Evolutionary conservation across 2,329 filamentous ascomycete species (phyloP).

Genomic region (Xylaria sp.): DNA sequence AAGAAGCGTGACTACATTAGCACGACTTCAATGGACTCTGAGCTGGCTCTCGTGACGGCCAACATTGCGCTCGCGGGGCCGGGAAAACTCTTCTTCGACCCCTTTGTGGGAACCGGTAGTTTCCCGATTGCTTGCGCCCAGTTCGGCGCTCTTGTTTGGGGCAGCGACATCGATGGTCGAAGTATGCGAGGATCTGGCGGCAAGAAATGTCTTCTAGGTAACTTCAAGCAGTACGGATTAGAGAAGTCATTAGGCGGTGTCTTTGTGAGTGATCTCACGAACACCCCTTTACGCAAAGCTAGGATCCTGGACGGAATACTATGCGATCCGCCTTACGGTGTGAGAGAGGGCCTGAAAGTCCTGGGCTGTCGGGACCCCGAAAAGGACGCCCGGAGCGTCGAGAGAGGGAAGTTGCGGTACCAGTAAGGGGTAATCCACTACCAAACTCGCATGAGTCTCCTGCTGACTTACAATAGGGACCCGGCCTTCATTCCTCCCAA

Average conservation of each 20-base stretch:
- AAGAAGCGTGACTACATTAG: slow-evolving; percentile 93
- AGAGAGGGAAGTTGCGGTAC: slow-evolving; percentile 65
- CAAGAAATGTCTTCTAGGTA: slow-evolving; percentile 52
- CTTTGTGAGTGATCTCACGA: slow-evolving; percentile 82
- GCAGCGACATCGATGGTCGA: slow-evolving; percentile 89
- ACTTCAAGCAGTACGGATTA: slow-evolving; percentile 80
- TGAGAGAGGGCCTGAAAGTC: slow-evolving; percentile 85
- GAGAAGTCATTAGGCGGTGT: slow-evolving; percentile 63
- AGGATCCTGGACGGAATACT: slow-evolving; percentile 74
- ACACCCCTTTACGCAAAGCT: slow-evolving; percentile 63
- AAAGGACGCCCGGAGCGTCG: slow-evolving; percentile 54
- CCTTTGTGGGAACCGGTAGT: slow-evolving; percentile 91
- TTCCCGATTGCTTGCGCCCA: slow-evolving; percentile 87
- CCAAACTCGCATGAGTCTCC: background rate
- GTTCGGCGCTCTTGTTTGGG: slow-evolving; percentile 77
- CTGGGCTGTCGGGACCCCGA: slow-evolving; percentile 68
- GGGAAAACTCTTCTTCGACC: slow-evolving; percentile 86
- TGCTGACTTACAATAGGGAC: slow-evolving; percentile 20
- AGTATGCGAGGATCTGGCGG: slow-evolving; percentile 70
- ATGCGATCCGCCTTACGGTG: slow-evolving; percentile 93
- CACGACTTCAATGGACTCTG: slow-evolving; percentile 96
- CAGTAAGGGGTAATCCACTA: slow-evolving; percentile 44
- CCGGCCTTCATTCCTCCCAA: slow-evolving; percentile 59
- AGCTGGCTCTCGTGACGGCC: slow-evolving; percentile 83
- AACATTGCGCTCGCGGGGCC: slow-evolving; percentile 81